These are phyloP conservation scores for Juncus effusus DNA, from an alignment of 176 grass and related monocot genomes.

Conservation along the genomic window DNA sequence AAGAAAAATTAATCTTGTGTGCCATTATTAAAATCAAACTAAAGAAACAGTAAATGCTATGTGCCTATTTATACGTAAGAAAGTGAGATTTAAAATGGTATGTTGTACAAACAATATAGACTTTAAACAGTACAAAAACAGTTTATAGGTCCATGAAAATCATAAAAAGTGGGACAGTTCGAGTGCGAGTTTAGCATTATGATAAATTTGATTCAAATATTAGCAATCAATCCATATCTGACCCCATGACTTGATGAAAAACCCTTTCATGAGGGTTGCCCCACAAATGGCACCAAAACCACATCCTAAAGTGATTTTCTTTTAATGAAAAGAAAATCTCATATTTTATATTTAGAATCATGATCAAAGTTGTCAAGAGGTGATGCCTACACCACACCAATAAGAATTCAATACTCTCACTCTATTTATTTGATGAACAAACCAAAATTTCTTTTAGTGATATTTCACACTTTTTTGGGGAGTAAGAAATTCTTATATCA, in stretches of 20 bases:
- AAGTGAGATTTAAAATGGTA: not conserved
- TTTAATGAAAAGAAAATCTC: not conserved
- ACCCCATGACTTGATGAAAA: constrained; percentile 23
- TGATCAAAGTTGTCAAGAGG: no score
- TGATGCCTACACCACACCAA: not conserved
- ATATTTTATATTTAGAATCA: constrained; percentile 14
- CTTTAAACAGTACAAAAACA: not conserved
- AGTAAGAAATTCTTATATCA: no score
- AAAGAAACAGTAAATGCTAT: not conserved
- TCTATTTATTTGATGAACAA: no score
- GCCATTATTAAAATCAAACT: constrained; percentile 1
- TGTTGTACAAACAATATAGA: not conserved
- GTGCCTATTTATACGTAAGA: not conserved
- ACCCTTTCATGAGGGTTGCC: constrained; percentile 31
- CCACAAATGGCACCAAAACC: constrained; percentile 26
- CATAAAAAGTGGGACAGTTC: not conserved
- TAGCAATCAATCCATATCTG: constrained; percentile 24
- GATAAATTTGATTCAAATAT: constrained; percentile 20
- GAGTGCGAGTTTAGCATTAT: constrained; percentile 13
- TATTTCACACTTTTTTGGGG: no score
- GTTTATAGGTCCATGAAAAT: not conserved
- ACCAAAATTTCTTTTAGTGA: no score
- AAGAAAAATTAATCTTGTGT: not conserved
- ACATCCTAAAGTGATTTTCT: not conserved
- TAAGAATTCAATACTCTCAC: not conserved